Evolutionary conservation across 1,284 basidiomycete species (phyloP), one percentile per base, ranked within the genome.

Genomic region (Sanghuangporus baumii): DNA sequence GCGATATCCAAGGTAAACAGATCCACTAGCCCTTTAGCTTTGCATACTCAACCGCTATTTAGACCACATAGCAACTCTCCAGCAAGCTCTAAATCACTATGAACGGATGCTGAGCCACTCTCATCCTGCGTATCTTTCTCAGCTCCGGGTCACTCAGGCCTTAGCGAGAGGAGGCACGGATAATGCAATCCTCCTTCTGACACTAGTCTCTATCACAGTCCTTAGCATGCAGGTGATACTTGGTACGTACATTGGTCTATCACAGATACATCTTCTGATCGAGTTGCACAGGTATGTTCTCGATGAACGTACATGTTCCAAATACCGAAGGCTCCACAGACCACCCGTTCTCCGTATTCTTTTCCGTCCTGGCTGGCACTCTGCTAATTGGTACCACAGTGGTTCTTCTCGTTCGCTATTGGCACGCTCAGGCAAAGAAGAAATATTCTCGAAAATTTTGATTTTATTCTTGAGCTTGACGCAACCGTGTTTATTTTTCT

Each of bases 51-150:
- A 61, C 55, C 62, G 60, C 51, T 38, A 16, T 54, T 50, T 66
- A 94, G 94, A 98, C 75, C 96, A 98, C 74, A 94, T 98, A 66
- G 74, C 96, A 36, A 88, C 93, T 2, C 79, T 98, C 66, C 90
- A 96, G 69, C 88, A 91, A 68, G 86, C 93, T 2, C 81, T 98
- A 56, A 82, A 80, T n/a, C 90, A 96, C 72, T 93, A 92, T 74
- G 95, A 98, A 71, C 89, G 88, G 43, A 88, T 94, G 74, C 79
- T 98, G 26, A 88, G 88, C 63, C 89, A 96, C 69, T 91, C 91
- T 34, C 94, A 97, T 71, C 91, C 91, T 1, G 87, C 87, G 0
- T 97, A 96, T 73, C 77, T 96, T 12, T 84, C 88, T 6, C 87
- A 94, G 65, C 81, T 97, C 2, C 82, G 86, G 2, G 76, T 90